Percentiles rank a stretch among this genome's conserved stretches.
Conservation (phyloP, 106 monocot species). For the Phalaenopsis equestris region DNA sequence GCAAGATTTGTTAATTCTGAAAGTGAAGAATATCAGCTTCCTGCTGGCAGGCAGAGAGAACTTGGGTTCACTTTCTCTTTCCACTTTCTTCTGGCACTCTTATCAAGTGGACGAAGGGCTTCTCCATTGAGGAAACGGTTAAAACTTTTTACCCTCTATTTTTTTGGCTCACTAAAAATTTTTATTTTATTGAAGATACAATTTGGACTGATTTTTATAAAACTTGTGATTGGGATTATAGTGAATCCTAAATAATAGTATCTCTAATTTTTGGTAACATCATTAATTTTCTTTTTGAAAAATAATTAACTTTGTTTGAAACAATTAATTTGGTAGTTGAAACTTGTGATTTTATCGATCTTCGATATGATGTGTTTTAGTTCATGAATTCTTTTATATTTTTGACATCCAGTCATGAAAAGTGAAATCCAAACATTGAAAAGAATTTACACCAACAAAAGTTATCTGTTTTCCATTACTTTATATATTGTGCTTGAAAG, state of each 20-base stretch:
- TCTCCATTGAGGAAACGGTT: slow-evolving; percentile 76
- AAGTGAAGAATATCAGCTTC: slow-evolving; percentile 48
- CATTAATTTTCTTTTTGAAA: background rate
- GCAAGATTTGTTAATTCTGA: slow-evolving; percentile 74
- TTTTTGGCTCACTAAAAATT: background rate
- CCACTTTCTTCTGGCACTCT: slow-evolving; percentile 78
- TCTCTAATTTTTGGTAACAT: background rate
- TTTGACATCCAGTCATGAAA: no score
- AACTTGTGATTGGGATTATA: background rate
- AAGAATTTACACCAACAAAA: no score
- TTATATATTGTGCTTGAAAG: no score
- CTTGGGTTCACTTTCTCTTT: slow-evolving; percentile 99
- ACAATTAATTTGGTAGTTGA: background rate
- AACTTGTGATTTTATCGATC: background rate
- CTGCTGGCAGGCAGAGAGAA: slow-evolving; percentile 68
- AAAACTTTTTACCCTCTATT: background rate
- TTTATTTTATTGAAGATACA: background rate
- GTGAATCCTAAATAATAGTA: background rate
- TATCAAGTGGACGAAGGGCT: slow-evolving; percentile 96
- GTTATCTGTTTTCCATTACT: no score
- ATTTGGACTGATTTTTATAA: background rate
- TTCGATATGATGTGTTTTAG: background rate
- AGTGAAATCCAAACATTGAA: no score
- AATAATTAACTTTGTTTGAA: background rate
- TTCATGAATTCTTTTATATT: background rate